Evolutionary conservation across 1,284 basidiomycete species (phyloP), one percentile per base, ranked within the genome.

Genomic region (Phlebopus sp.): DNA sequence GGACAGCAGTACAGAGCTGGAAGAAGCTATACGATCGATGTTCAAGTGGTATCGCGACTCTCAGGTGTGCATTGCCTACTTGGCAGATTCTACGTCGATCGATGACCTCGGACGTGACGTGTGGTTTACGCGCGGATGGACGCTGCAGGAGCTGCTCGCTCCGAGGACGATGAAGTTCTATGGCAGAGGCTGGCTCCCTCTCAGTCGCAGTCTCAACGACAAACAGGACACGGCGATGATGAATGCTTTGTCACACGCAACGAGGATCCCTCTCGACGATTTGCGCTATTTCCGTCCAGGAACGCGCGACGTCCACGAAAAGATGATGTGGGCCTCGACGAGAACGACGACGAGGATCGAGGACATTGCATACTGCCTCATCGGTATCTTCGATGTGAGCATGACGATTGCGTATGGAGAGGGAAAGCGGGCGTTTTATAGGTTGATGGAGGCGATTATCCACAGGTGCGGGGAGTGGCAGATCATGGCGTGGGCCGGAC

Each of bases 51-150:
- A 63, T 37, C 61, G 57, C 3, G 59, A 63, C 2, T 29, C 63
- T 3, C 43, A 67, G 25, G 49, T 60, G 7, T 67, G 64, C 51
- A 64, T 63, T 29, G 64, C 64, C 17, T 67, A 64, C 58, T 29
- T 63, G 50, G 55, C 64, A 1, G 63, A 66, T 19, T 56, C 60
- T 14, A 64, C 59, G 3, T 60, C 63, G 0, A 25, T 56, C 0
- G 62, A 64, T 2, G 61, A 66, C 38, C 48, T 66, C 7, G 35
- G 46, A 13, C 8, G 57, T n/a, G 64, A 63, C 8, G 55, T 66
- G n/a, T 63, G 65, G 65, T 67, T 63, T 43, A 66, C 65, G 5
- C 59, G 61, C 21, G 61, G 65, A 6, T 63, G 61, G 61, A 63
- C 65, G 27, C 23, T 50, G 32, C 61, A 67, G 25, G 61, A 63